Conservation (phyloP, 495 filamentous ascomycete genomes). For the Penicillium ochrochloron region DNA sequence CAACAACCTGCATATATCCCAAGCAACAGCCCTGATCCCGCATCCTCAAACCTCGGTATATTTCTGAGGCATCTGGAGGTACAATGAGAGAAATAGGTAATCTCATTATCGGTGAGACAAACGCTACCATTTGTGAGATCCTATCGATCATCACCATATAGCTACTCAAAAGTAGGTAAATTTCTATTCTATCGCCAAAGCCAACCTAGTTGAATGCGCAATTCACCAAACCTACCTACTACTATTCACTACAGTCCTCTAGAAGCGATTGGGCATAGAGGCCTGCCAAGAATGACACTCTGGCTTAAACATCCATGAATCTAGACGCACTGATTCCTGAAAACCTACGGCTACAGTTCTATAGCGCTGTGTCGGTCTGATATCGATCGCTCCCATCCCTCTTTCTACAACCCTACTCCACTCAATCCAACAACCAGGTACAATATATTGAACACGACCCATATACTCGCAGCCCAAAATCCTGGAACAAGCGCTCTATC, state of each 20-base stretch:
- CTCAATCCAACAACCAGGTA: not conserved
- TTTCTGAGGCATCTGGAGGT: not conserved
- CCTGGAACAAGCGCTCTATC: not conserved
- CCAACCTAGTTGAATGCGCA: not conserved
- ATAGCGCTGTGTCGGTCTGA: not conserved
- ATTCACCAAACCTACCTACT: too few species aligned
- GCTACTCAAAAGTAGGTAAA: not conserved
- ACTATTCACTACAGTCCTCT: not conserved
- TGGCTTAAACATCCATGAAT: conserved; percentile 10
- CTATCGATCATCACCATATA: not conserved
- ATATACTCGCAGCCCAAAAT: conserved; percentile 1
- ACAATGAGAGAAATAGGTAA: not conserved
- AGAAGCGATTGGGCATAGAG: not conserved
- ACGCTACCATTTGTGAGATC: not conserved
- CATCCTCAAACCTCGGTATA: not conserved
- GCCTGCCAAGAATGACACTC: not conserved
- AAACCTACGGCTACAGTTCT: not conserved
- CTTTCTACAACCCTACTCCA: conserved; percentile 4
- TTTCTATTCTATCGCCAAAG: not conserved
- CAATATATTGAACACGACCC: conserved; percentile 28
- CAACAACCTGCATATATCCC: not conserved
- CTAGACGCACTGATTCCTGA: conserved; percentile 15
- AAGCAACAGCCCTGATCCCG: too few species aligned
- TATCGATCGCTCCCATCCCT: not conserved
- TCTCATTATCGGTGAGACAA: not conserved